These are phyloP conservation scores for Capronia coronata DNA, from an alignment of 2,329 filamentous ascomycete species.

Conservation along the genomic window DNA sequence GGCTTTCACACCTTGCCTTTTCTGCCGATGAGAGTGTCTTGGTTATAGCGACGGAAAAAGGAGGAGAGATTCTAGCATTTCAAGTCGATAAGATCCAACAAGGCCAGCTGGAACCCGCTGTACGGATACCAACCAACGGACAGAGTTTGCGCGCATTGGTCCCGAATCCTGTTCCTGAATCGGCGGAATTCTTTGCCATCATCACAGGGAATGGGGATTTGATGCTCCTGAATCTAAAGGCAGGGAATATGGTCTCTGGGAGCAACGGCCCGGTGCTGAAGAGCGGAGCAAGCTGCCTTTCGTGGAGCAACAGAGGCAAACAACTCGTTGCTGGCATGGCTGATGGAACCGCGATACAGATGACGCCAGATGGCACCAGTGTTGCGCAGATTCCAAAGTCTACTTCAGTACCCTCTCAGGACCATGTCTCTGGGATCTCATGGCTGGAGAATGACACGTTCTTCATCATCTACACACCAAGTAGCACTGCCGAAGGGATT, in stretches of 20 bases:
- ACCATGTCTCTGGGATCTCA: constrained; percentile 69
- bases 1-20: constrained; percentile 83
- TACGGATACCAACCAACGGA: constrained; percentile 71
- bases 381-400: constrained; percentile 77
- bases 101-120: constrained; percentile 59
- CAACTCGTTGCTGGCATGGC: constrained; percentile 80
- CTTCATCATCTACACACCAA: constrained; percentile 68
- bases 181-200: constrained; percentile 69
- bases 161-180: constrained; percentile 56
- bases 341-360: constrained; percentile 72
- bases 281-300: constrained; percentile 69
- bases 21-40: constrained; percentile 82
- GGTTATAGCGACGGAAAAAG: constrained; percentile 72
- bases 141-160: constrained; percentile 65
- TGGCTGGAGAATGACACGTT: constrained; percentile 90
- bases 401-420: constrained; percentile 55
- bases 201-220: constrained; percentile 76
- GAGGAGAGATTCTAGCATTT: constrained; percentile 78
- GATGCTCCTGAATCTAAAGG: constrained; percentile 72
- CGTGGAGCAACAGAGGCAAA: constrained; percentile 91
- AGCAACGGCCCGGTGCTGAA: constrained; percentile 61
- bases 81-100: constrained; percentile 62
- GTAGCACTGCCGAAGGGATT: constrained; percentile 38
- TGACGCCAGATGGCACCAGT: constrained; percentile 70
- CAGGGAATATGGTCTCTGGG: constrained; percentile 52